These are phyloP conservation scores for Bryopsis sp. DNA, from an alignment of 139 green algal genomes.

Conservation along the genomic window DNA sequence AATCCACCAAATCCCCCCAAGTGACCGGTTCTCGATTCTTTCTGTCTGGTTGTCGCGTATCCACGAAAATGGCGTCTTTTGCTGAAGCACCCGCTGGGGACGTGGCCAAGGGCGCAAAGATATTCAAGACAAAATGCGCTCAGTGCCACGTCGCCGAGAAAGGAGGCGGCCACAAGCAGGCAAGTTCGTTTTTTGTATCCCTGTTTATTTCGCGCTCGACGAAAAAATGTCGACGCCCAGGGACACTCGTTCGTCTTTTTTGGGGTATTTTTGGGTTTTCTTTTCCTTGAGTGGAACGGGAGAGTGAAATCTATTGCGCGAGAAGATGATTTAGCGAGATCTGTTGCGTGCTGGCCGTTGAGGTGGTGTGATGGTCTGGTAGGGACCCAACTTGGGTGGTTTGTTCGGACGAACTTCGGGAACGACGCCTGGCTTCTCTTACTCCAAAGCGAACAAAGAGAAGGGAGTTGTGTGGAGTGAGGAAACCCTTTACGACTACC, in stretches of 20 bases:
- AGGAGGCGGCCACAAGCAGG: conserved; percentile 94
- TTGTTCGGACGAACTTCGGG: conserved; percentile 88
- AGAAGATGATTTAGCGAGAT: not conserved
- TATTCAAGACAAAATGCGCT: conserved; percentile 96
- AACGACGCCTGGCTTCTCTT: conserved; percentile 79
- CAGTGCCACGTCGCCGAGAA: conserved; percentile 92
- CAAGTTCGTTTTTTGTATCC: conserved; percentile 24
- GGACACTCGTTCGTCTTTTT: not conserved
- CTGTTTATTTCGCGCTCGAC: not conserved
- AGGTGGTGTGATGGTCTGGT: not conserved
- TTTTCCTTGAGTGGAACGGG: too few species aligned
- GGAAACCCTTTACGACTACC: conserved; percentile 88
- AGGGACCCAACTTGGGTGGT: conserved; percentile 93
- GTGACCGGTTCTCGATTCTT: too few species aligned
- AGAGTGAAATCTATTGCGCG: not conserved
- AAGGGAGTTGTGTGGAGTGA: conserved; percentile 78
- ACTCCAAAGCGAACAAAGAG: conserved; percentile 97
- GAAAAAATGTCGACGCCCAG: not conserved
- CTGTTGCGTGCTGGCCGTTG: not conserved
- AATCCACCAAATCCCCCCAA: too few species aligned
- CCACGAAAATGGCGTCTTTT: conserved; percentile 60
- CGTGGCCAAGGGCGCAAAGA: conserved; percentile 70
- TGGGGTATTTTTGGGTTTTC: not conserved
- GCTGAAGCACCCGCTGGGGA: conserved; percentile 57
- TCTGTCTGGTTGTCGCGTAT: too few species aligned